Conservation (phyloP, 768 basidiomycete species). For the Lentinus brumalis region DNA sequence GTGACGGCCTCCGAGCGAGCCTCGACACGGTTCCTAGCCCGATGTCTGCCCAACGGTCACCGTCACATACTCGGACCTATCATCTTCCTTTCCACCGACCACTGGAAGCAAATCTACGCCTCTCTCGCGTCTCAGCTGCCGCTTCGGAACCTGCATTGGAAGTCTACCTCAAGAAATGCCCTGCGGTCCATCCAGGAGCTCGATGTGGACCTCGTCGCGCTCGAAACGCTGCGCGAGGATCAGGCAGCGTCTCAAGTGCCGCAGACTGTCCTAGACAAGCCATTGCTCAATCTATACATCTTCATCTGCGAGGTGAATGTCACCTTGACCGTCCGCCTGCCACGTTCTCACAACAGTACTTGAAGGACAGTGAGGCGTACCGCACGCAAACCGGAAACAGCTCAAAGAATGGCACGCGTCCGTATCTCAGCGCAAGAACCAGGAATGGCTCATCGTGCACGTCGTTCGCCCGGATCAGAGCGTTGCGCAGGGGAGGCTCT, state of each 20-base stretch:
- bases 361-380: conserved; percentile 73
- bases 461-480: conserved; percentile 75
- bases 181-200: conserved; percentile 89
- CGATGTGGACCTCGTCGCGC: conserved; percentile 69
- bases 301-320: conserved; percentile 82
- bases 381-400: conserved; percentile 76
- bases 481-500: conserved; percentile 63
- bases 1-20: not conserved
- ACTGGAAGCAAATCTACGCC: conserved; percentile 69
- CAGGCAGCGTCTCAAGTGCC: conserved; percentile 69
- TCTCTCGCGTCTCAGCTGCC: conserved; percentile 76
- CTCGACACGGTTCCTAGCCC: not conserved
- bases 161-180: conserved; percentile 65
- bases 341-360: conserved; percentile 2
- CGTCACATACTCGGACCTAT: conserved; percentile 70
- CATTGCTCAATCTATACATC: conserved; percentile 84
- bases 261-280: conserved; percentile 79
- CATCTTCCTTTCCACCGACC: conserved; percentile 65
- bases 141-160: conserved; percentile 94
- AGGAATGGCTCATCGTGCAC: conserved; percentile 93
- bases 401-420: conserved; percentile 89
- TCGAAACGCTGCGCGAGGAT: conserved; percentile 73
- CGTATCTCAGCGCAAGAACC: conserved; percentile 69
- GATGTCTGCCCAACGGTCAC: conserved; percentile 55
- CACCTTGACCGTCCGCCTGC: not conserved